Base-by-base conservation (phyloP, 306 rosid species). In the Quercus glauca region DNA sequence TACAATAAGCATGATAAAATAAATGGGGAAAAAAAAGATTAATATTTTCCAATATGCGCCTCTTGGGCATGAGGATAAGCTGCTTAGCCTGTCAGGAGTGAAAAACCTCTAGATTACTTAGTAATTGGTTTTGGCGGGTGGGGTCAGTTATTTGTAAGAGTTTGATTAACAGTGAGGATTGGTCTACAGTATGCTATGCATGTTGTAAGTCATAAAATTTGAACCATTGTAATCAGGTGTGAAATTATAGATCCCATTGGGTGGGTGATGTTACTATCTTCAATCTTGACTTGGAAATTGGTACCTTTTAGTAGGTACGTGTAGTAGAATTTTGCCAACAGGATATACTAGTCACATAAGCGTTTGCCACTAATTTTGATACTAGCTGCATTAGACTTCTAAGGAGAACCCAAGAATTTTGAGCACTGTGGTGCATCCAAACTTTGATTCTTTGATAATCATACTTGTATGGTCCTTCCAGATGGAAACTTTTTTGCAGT, bases 91-190 rank as follows among this genome's bases (percentile, higher is more conserved):
- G 11, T 37, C 0, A 0, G 3, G 45, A 2, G 45, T 37, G 0
- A 37, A 37, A 37, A 37, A 0, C 11, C 3, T 0, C 45, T 7
- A 0, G 45, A 37, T 7, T 37, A 37, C 0, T 0, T 0, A 0
- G 45, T 37, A 37, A 37, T 0, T 37, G 3, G 45, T 37, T 37
- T 0, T 37, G 0, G 45, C 0, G 1, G 45, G 45, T 37, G 45
- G 3, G 45, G 3, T 37, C 0, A 37, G 0, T 37, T 37, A 0
- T 1, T 3, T 0, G 0, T 49, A 49, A 1, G 53, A 3, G 53
- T 49, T 49, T 49, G 53, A 49, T 49, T 49, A 49, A 49, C 0
- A 49, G 53, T 49, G 17, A 49, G 17, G 0, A 49, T 49, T 49
- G 53, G 12, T 49, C 17, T 49, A 13, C 5, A 12, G 1, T 49